Conservation (phyloP, 352 stramenopile genomes). For the Pythium apleroticum region DNA sequence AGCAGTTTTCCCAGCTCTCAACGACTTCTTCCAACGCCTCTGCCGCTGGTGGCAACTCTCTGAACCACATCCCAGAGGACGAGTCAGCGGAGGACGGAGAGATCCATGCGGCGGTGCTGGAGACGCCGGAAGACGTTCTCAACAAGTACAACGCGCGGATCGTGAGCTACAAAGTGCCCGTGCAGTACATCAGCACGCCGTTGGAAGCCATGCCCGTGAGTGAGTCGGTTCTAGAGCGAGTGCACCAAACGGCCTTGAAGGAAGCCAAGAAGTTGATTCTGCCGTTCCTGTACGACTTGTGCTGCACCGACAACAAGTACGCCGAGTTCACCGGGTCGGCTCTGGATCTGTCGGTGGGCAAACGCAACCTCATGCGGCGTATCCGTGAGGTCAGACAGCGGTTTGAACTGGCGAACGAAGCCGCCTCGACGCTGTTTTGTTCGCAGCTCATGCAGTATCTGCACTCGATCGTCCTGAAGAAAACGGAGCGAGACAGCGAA, state of each 20-base stretch:
- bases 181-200: slow-evolving; percentile 49
- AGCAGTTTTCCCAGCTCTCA: slow-evolving; percentile 48
- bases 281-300: slow-evolving; percentile 56
- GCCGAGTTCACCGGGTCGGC: slow-evolving; percentile 41
- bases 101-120: slow-evolving; percentile 13
- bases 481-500: slow-evolving; percentile 64
- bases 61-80: slow-evolving; percentile 52
- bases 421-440: slow-evolving; percentile 65
- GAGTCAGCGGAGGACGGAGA: slow-evolving; percentile 39
- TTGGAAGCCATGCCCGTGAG: slow-evolving; percentile 66
- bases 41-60: background rate
- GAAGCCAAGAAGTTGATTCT: slow-evolving; percentile 48
- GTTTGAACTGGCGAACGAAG: slow-evolving; percentile 67
- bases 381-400: slow-evolving; percentile 42
- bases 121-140: slow-evolving; percentile 51
- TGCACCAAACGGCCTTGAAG: slow-evolving; percentile 52
- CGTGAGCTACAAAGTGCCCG: slow-evolving; percentile 49
- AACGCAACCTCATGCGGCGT: slow-evolving; percentile 56
- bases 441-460: slow-evolving; percentile 63
- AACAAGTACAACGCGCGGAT: slow-evolving; percentile 49
- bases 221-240: slow-evolving; percentile 33
- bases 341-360: slow-evolving; percentile 56
- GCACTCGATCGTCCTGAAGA: slow-evolving; percentile 64
- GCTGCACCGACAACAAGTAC: slow-evolving; percentile 32
- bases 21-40: slow-evolving; percentile 13